Conservation (phyloP, 371 early-diverging fungal genomes). For the Haplosporangium sp. region DNA sequence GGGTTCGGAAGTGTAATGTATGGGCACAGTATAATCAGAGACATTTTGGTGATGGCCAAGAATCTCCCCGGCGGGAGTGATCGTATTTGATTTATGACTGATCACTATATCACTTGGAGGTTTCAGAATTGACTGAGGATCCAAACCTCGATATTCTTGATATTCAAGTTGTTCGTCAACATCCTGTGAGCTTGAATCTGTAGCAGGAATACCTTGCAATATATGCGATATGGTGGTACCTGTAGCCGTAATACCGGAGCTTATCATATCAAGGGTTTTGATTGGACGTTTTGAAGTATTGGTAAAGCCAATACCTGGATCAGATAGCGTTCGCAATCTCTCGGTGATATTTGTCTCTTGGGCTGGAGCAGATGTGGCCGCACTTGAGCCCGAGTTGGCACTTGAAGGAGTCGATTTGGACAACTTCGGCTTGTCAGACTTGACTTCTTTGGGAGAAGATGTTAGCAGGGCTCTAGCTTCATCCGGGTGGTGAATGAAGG, state of each 20-base stretch:
- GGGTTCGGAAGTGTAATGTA: not conserved
- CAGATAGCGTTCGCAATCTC: slow-evolving; percentile 20
- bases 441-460: not conserved
- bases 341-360: slow-evolving; percentile 5
- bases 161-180: not conserved
- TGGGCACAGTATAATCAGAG: not conserved
- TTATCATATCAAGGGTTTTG: not conserved
- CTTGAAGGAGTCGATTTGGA: not conserved
- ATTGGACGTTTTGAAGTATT: not conserved
- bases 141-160: not conserved
- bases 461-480: slow-evolving; percentile 22
- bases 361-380: not conserved
- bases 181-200: not conserved
- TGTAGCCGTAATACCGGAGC: too few species aligned
- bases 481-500: slow-evolving; percentile 86
- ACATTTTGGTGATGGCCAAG: not conserved
- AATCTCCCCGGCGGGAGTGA: not conserved
- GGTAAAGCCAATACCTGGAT: slow-evolving; percentile 15
- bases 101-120: not conserved
- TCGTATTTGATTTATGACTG: slow-evolving; percentile 10
- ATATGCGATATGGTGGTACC: not conserved
- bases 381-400: slow-evolving; percentile 11
- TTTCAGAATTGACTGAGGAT: not conserved
- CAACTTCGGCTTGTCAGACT: not conserved
- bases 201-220: not conserved